Evolutionary conservation across 2,329 filamentous ascomycete species (phyloP).

Genomic region (Verticillium albo-atrum): DNA sequence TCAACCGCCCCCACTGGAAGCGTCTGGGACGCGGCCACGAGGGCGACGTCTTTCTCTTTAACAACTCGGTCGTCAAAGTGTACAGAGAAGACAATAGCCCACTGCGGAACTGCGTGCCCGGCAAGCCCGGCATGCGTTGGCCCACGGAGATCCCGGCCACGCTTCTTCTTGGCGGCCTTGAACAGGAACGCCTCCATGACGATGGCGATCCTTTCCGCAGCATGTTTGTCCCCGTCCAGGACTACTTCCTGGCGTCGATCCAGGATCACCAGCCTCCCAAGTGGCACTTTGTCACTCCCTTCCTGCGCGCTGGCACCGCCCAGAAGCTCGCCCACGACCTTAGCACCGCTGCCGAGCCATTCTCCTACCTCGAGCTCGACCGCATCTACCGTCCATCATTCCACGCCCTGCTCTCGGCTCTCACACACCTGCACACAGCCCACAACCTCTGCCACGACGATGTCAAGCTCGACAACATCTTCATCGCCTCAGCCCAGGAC

Average conservation of each 20-base stretch:
- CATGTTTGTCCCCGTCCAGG: conserved; percentile 21
- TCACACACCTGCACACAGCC: conserved; percentile 19
- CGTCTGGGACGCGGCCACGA: conserved; percentile 22
- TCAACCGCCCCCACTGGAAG: conserved; percentile 19
- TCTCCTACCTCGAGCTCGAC: conserved; percentile 21
- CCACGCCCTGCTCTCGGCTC: conserved; percentile 18
- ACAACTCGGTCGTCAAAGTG: conserved; percentile 23
- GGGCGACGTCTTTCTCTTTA: conserved; percentile 22
- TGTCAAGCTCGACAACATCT: conserved; percentile 26
- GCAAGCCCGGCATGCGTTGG: conserved; percentile 13
- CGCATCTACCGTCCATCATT: conserved; percentile 21
- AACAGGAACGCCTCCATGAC: background rate
- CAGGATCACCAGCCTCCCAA: conserved; percentile 5
- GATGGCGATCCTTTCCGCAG: background rate
- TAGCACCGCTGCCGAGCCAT: conserved; percentile 5
- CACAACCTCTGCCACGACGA: conserved; percentile 26
- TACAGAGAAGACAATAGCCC: conserved; percentile 19
- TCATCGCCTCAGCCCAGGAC: conserved; percentile 13
- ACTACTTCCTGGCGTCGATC: conserved; percentile 21
- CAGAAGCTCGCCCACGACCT: conserved; percentile 18
- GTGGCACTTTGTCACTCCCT: conserved; percentile 25
- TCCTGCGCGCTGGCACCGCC: conserved; percentile 19
- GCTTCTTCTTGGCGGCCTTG: conserved; percentile 20
- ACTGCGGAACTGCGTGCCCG: conserved; percentile 25
- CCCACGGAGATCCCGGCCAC: conserved; percentile 25